Evolutionary conservation across 169 alveolate genomes (phyloP).

Genomic region (Plasmodium knowlesi): DNA sequence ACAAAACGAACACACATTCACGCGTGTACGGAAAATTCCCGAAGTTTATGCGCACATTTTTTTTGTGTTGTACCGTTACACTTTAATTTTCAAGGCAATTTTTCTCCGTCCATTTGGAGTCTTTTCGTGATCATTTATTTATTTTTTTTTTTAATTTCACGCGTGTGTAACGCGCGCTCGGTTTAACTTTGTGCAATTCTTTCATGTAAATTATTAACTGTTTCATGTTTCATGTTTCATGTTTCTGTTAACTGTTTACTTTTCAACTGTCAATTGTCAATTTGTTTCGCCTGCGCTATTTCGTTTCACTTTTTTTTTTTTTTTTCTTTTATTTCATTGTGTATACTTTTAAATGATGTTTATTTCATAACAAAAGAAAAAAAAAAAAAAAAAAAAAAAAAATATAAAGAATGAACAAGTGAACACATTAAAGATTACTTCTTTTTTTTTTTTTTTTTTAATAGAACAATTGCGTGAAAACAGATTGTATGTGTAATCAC

Average conservation of each 20-base stretch:
- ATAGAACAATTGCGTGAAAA: neutral
- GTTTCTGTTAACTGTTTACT: neutral
- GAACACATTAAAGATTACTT: neutral
- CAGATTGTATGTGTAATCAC: neutral
- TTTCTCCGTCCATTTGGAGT: conserved; percentile 8
- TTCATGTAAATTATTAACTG: neutral
- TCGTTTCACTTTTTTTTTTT: neutral
- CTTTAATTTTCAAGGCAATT: conserved; percentile 1
- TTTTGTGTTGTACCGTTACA: conserved; percentile 22
- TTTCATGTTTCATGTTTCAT: neutral
- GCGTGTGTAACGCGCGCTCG: neutral
- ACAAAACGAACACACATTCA: neutral
- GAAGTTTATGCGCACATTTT: neutral
- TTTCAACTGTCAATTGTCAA: neutral
- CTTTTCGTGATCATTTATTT: neutral
- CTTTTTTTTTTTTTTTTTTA: conserved; percentile 1
- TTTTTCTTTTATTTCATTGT: neutral
- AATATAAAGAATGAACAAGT: neutral
- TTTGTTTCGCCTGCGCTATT: neutral
- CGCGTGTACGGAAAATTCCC: neutral
- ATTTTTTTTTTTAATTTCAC: neutral
- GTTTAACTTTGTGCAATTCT: neutral
- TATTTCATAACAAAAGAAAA: neutral
- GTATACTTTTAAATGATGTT: neutral
- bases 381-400: neutral